A percentile compares a stretch with the other conserved stretches of the same genome.
Evolutionary conservation across 2,329 filamentous ascomycete species (phyloP).

Genomic region (Penicillium freii): DNA sequence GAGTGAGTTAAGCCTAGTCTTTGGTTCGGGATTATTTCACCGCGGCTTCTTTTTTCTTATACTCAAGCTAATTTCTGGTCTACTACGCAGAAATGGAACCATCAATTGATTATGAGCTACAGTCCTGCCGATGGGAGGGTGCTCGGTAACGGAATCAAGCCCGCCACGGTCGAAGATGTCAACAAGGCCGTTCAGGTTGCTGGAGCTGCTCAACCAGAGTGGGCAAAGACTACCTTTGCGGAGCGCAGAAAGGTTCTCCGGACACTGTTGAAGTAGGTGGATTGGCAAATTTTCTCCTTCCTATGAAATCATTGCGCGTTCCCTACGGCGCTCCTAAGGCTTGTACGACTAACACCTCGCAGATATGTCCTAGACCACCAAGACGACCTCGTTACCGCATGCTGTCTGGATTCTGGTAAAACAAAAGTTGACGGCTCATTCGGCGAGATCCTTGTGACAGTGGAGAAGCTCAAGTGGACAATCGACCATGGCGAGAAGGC

Average conservation of each 20-base stretch:
- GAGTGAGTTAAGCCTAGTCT: slow-evolving; percentile 30
- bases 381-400: slow-evolving; percentile 77
- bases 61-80: slow-evolving; percentile 16
- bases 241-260: slow-evolving; percentile 76
- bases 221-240: slow-evolving; percentile 74
- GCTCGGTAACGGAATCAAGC: slow-evolving; percentile 65
- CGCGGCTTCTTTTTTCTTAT: neutral
- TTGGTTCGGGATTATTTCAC: neutral
- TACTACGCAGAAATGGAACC: slow-evolving; percentile 37
- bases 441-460: slow-evolving; percentile 90
- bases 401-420: slow-evolving; percentile 92
- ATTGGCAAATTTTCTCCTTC: neutral
- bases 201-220: slow-evolving; percentile 69
- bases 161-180: slow-evolving; percentile 72
- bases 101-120: slow-evolving; percentile 45
- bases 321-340: neutral
- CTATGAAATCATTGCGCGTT: neutral
- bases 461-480: slow-evolving; percentile 93
- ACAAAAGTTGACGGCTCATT: slow-evolving; percentile 92
- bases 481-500: slow-evolving; percentile 85
- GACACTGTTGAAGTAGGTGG: slow-evolving; percentile 65
- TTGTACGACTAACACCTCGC: slow-evolving; percentile 1
- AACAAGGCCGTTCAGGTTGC: slow-evolving; percentile 75
- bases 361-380: slow-evolving; percentile 83
- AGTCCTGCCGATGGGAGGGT: slow-evolving; percentile 84